These are phyloP conservation scores for Xanthoceras sorbifolium DNA, from an alignment of 345 rosid species.

Conservation along the genomic window DNA sequence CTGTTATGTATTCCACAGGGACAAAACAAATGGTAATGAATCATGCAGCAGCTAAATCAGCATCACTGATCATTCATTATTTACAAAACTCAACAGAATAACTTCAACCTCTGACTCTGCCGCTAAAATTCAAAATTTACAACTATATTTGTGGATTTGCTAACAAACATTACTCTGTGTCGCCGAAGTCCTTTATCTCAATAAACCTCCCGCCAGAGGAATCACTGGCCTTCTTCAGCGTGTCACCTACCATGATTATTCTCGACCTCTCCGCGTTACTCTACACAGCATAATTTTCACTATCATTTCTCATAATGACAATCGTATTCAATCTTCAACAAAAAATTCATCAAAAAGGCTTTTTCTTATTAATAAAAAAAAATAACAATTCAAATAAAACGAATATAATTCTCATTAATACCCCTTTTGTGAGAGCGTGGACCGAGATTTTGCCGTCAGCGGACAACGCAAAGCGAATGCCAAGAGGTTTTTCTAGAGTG, in stretches of 20 bases:
- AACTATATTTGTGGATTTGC: neutral
- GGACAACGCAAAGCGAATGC: constrained; percentile 77
- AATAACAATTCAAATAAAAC: neutral
- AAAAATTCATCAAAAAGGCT: neutral
- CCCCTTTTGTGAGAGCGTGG: constrained; percentile 82
- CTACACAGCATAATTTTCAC: constrained; percentile 32
- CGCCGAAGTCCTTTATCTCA: constrained; percentile 61
- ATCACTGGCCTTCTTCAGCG: constrained; percentile 67
- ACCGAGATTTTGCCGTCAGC: constrained; percentile 76
- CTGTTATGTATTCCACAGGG: too few species aligned
- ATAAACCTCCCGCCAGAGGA: constrained; percentile 52
- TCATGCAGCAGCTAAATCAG: too few species aligned
- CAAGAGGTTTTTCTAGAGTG: constrained; percentile 80
- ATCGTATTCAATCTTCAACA: neutral
- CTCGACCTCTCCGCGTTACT: constrained; percentile 92
- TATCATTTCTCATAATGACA: neutral
- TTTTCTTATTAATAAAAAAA: neutral
- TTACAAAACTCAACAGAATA: too few species aligned
- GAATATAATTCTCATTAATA: constrained; percentile 16
- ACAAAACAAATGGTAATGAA: too few species aligned
- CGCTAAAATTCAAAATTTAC: neutral
- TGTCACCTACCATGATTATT: constrained; percentile 87
- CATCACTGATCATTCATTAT: too few species aligned
- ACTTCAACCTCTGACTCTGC: too few species aligned
- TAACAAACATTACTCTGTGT: constrained; percentile 51